phyloP scores from a whole-genome alignment of 768 basidiomycete genomes.

The Termitomyces heimii region DNA sequence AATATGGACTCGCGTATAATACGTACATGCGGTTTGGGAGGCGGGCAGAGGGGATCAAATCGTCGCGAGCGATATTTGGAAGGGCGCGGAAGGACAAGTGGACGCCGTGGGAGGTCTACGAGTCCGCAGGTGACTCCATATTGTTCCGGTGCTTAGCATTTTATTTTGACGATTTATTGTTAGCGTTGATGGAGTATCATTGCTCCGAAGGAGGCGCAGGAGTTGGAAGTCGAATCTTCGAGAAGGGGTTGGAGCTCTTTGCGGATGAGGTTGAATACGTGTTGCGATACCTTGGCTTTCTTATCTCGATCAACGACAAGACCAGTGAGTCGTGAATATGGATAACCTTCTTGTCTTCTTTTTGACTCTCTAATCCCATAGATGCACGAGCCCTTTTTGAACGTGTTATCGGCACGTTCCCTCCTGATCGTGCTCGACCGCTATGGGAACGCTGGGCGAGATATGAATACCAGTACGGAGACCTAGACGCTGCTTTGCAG shows the following conservation, averaged over 20 bases:
- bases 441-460: constrained; percentile 96
- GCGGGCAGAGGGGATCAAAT: constrained; percentile 81
- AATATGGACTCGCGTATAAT: constrained; percentile 76
- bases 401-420: constrained; percentile 72
- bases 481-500: constrained; percentile 81
- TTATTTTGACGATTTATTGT: not conserved
- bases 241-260: constrained; percentile 84
- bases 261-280: constrained; percentile 82
- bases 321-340: constrained; percentile 58
- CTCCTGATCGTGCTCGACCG: constrained; percentile 71
- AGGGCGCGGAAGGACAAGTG: constrained; percentile 73
- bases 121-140: constrained; percentile 69
- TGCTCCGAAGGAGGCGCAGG: constrained; percentile 62
- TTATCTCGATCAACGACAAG: constrained; percentile 92
- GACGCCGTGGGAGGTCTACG: constrained; percentile 89
- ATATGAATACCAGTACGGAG: constrained; percentile 95
- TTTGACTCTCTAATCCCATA: constrained; percentile 21
- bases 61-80: constrained; percentile 70
- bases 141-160: not conserved
- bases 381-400: constrained; percentile 97
- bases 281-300: constrained; percentile 83
- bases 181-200: constrained; percentile 95
- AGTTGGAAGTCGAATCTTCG: constrained; percentile 89
- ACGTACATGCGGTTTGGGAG: constrained; percentile 93
- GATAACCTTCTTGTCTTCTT: not conserved